Evolutionary conservation across 2,329 filamentous ascomycete species (phyloP).

Genomic region (Arthrobotrys iridis): DNA sequence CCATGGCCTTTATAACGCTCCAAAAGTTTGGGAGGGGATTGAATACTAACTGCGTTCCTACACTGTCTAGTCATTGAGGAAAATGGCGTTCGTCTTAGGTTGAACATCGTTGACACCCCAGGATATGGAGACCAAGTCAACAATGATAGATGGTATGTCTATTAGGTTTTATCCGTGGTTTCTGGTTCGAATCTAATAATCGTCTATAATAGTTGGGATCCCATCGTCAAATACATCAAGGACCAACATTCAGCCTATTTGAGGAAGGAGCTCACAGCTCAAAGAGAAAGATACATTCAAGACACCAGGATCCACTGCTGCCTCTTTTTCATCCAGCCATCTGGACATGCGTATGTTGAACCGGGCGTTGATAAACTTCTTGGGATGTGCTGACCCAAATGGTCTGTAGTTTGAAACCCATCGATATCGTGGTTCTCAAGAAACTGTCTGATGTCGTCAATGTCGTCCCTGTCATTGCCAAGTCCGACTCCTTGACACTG

Average conservation of each 20-base stretch:
- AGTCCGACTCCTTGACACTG: constrained; percentile 93
- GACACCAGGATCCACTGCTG: constrained; percentile 99
- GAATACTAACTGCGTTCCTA: neutral
- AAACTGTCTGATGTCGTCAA: constrained; percentile 99
- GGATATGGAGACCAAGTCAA: constrained; percentile 99
- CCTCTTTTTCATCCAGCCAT: constrained; percentile 99
- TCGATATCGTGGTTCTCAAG: constrained; percentile 99
- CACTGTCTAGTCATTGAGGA: constrained; percentile 81
- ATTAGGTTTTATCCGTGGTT: neutral
- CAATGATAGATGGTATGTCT: constrained; percentile 86
- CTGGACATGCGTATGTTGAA: constrained; percentile 79
- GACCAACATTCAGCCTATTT: constrained; percentile 99
- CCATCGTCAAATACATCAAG: constrained; percentile 99
- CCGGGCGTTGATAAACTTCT: neutral
- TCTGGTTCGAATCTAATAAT: neutral
- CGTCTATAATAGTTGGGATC: constrained; percentile 78
- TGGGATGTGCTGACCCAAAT: neutral
- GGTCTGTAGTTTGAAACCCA: constrained; percentile 80
- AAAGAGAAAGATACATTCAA: constrained; percentile 98
- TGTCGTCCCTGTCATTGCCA: constrained; percentile 97
- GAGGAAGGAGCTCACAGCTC: constrained; percentile 97
- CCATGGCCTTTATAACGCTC: neutral
- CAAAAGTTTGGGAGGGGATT: neutral
- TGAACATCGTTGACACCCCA: constrained; percentile 99
- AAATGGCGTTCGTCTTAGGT: constrained; percentile 93